Base-by-base conservation (phyloP, 2,329 filamentous ascomycete species). In the Penicillium freii region DNA sequence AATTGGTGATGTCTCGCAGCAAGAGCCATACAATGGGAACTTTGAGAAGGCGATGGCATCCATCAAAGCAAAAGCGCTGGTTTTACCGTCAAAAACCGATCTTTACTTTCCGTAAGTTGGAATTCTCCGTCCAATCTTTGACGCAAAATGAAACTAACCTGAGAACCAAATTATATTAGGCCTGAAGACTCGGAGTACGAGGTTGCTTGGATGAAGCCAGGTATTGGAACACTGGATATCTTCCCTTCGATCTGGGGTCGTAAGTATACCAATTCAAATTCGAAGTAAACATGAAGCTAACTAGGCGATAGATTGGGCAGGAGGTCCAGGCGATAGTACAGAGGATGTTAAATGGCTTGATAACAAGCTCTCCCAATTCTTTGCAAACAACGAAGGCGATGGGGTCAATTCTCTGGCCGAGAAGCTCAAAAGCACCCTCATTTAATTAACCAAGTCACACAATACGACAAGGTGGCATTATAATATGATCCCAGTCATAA, bases 161-260 rank as follows among this genome's bases (percentile, higher is more conserved):
- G 11, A 59, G 7, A 15, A 31, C 39, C 4, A 4, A 8, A 23
- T 48, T 23, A 23, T 15, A 19, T 10, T 60, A 87, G 84, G 51
- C 88, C 89, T 0, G 89, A 92, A 66, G 90, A 92, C 63, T 91
- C 88, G 0, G 84, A 89, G 66, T 86, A 87, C 55, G 90, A 94
- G 67, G 86, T 92, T 25, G 70, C 70, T 47, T 82, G 80, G 58
- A 88, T 88, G 86, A 77, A 72, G 31, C 75, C 81, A 2, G 84
- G 84, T 0, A 71, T 87, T 25, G 86, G 84, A 1, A 78, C 79
- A 49, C 71, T 87, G 58, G 73, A 75, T 13, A 72, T 81, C 1
- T 82, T 85, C 61, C 83, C 82, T n/a, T 83, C 79, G 2, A 83
- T 88, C 36, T 88, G 86, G 86, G 85, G 86, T 0, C 86, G 82